A percentile compares a stretch with the other conserved stretches of the same genome.
Evolutionary conservation across 495 filamentous ascomycete genomes (phyloP).

Genomic region (Hypomontagnella monticulosa): DNA sequence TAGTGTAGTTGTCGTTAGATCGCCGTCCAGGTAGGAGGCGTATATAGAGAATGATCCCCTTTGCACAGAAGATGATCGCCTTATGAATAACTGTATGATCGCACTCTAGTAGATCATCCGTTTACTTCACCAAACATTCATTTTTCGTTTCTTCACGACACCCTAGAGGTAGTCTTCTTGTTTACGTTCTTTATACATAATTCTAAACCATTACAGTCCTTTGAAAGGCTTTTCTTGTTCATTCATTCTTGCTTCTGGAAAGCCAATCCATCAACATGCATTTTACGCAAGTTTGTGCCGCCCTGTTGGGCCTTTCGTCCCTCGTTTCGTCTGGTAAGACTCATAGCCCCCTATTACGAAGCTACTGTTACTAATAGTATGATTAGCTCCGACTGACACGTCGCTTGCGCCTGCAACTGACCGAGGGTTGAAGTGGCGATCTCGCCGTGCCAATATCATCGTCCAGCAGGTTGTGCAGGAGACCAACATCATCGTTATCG

Average conservation of each 20-base stretch:
- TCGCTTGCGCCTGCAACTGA: conserved; percentile 15
- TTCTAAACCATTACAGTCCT: conserved; percentile 32
- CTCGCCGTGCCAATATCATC: conserved; percentile 31
- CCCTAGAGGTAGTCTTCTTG: conserved; percentile 41
- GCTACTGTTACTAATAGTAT: conserved; percentile 20
- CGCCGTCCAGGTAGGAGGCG: conserved; percentile 28
- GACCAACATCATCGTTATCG: conserved; percentile 42
- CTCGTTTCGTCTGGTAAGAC: conserved; percentile 46
- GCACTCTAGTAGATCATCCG: conserved; percentile 33
- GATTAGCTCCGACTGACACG: conserved; percentile 38
- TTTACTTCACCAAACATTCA: conserved; percentile 20
- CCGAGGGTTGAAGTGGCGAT: conserved; percentile 41
- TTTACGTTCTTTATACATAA: conserved; percentile 35
- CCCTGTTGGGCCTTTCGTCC: conserved; percentile 44
- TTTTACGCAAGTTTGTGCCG: conserved; percentile 38
- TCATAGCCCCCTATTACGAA: background rate
- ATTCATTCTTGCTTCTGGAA: conserved; percentile 40
- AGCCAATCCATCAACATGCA: conserved; percentile 44
- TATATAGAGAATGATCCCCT: conserved; percentile 36
- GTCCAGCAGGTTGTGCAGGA: conserved; percentile 45
- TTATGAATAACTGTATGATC: conserved; percentile 38
- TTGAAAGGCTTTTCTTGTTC: conserved; percentile 45
- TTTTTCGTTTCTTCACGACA: conserved; percentile 33
- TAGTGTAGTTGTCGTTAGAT: conserved; percentile 20
- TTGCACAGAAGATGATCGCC: conserved; percentile 31